phyloP scores from a whole-genome alignment of 257 asterid genomes.

The Forsythia viridissima region DNA sequence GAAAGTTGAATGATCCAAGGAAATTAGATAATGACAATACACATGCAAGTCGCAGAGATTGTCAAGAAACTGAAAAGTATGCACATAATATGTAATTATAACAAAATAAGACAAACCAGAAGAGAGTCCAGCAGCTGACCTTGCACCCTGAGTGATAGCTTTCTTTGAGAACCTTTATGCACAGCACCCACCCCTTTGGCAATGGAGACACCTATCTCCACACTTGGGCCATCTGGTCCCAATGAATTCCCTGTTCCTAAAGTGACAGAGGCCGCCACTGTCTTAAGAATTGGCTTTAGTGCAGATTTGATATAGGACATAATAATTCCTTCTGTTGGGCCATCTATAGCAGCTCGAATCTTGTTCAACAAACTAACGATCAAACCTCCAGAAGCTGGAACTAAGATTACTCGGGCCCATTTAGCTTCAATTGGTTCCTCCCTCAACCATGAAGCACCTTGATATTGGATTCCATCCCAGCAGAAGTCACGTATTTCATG shows the following conservation, averaged over 20 bases:
- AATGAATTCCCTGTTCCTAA: conserved; percentile 94
- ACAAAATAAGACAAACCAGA: conserved; percentile 64
- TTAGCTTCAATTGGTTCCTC: conserved; percentile 57
- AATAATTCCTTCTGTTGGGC: conserved; percentile 38
- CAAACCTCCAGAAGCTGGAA: conserved; percentile 85
- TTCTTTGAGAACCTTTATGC: conserved; percentile 51
- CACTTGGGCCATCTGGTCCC: conserved; percentile 99
- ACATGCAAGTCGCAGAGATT: neutral
- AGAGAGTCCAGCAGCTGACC: conserved; percentile 96
- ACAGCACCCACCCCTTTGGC: conserved; percentile 75
- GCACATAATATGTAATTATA: neutral
- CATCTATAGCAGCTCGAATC: conserved; percentile 49
- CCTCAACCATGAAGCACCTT: conserved; percentile 89
- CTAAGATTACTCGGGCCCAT: conserved; percentile 72
- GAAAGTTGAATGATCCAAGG: neutral
- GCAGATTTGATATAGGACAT: conserved; percentile 42
- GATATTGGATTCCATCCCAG: conserved; percentile 76
- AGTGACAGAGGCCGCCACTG: conserved; percentile 89
- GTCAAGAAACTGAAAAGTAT: neutral
- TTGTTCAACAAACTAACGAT: conserved; percentile 63
- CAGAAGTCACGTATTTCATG: conserved; percentile 80
- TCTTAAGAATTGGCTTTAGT: conserved; percentile 66
- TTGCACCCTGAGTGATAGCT: conserved; percentile 85
- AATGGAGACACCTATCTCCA: conserved; percentile 81
- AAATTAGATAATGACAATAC: neutral